Conservation (phyloP, 163 green algal genomes). For the Coccomyxa subellipsoidea region DNA sequence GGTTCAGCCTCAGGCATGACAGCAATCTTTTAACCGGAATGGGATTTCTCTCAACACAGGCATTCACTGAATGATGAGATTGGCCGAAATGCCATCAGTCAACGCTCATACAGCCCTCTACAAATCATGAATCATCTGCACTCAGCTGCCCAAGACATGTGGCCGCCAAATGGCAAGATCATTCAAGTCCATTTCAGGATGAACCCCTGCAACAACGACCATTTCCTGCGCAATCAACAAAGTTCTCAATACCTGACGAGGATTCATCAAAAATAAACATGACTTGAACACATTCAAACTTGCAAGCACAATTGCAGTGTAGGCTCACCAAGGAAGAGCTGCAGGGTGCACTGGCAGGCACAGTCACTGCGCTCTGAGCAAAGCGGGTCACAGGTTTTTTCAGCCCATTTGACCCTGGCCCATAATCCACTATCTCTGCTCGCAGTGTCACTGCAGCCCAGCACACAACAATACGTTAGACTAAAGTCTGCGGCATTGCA, state of each 20-base stretch:
- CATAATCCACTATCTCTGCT: neutral
- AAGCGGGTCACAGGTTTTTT: constrained; percentile 15
- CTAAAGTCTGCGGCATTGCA: too few relatives aligned
- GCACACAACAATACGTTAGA: neutral
- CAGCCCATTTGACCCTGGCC: neutral
- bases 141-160: neutral
- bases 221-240: constrained; percentile 22
- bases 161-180: constrained; percentile 19
- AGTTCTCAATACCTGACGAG: too few relatives aligned
- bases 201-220: constrained; percentile 21
- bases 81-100: too few relatives aligned
- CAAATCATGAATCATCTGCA: neutral
- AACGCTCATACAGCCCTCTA: neutral
- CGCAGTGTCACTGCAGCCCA: neutral
- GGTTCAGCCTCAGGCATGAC: too few relatives aligned
- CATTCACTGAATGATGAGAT: too few relatives aligned
- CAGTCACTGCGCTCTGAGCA: constrained; percentile 18
- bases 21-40: too few relatives aligned
- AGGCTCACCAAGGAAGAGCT: neutral
- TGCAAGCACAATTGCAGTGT: neutral
- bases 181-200: constrained; percentile 19
- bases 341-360: neutral
- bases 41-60: too few relatives aligned
- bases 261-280: too few relatives aligned
- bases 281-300: too few relatives aligned